Conservation (phyloP, 768 basidiomycete genomes). For the Termitomyces sp. region DNA sequence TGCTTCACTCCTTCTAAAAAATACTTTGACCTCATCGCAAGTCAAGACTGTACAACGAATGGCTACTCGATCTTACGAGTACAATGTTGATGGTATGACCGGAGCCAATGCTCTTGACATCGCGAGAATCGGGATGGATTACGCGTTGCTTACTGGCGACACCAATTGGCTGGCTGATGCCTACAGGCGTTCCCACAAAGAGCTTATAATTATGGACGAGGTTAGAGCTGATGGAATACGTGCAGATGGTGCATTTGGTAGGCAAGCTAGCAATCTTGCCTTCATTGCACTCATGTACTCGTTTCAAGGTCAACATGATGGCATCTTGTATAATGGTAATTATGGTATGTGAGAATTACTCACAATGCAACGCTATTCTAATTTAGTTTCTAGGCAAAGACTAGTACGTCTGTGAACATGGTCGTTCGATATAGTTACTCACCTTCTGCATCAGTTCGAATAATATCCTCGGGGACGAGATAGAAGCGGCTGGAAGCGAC, state of each 20-base stretch:
- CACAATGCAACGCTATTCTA: conserved; percentile 1
- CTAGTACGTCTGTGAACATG: conserved; percentile 25
- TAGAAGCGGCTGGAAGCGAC: conserved; percentile 52
- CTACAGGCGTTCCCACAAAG: conserved; percentile 45
- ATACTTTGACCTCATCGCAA: conserved; percentile 28
- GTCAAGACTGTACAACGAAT: conserved; percentile 32
- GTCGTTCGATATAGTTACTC: neutral
- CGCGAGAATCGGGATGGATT: conserved; percentile 57
- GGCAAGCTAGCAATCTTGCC: neutral
- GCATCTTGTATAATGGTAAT: conserved; percentile 67
- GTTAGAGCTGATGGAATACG: conserved; percentile 58
- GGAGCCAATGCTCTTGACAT: conserved; percentile 57
- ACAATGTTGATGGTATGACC: conserved; percentile 35
- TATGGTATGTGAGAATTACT: conserved; percentile 37
- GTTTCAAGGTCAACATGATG: conserved; percentile 46
- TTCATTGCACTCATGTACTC: neutral
- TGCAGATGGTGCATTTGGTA: conserved; percentile 45
- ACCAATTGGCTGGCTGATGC: conserved; percentile 41
- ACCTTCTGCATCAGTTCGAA: conserved; percentile 37
- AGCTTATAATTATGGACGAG: conserved; percentile 45
- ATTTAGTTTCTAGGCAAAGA: conserved; percentile 31
- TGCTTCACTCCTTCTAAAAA: conserved; percentile 38
- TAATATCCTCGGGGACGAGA: conserved; percentile 56
- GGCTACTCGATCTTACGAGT: conserved; percentile 35
- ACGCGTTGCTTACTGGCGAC: conserved; percentile 35